Percentiles rank a stretch among this genome's conserved stretches.
Evolutionary conservation across 805 yeast species (phyloP).

Genomic region (Zygosaccharomyces bailii): DNA sequence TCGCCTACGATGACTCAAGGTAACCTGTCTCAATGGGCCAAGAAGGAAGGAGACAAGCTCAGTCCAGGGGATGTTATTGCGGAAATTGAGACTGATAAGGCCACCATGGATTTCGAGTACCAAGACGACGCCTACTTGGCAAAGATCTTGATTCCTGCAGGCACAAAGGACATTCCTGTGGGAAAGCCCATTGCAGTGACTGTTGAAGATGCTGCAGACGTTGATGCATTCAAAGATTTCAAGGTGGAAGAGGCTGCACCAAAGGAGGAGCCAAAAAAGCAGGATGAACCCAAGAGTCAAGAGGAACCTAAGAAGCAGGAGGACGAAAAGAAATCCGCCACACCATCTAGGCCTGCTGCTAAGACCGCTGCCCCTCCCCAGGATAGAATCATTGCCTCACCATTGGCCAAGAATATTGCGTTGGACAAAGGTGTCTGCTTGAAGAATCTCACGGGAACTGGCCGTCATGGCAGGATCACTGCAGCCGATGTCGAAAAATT

Average conservation of each 20-base stretch:
- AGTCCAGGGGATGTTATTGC: constrained; percentile 92
- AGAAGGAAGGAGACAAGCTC: constrained; percentile 82
- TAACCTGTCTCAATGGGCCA: constrained; percentile 84
- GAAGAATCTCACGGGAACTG: constrained; percentile 83
- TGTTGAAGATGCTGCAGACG: constrained; percentile 82
- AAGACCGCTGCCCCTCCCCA: constrained; percentile 42
- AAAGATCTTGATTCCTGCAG: constrained; percentile 76
- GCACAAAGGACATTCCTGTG: constrained; percentile 86
- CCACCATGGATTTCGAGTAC: constrained; percentile 96
- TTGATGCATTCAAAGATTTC: constrained; percentile 82
- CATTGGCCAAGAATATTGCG: constrained; percentile 90
- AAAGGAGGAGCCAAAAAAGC: constrained; percentile 33
- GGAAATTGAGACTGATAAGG: constrained; percentile 97
- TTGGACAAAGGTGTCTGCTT: constrained; percentile 86
- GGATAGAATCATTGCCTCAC: constrained; percentile 87
- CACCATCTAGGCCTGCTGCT: constrained; percentile 32
- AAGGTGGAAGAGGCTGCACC: constrained; percentile 69
- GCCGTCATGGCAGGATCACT: constrained; percentile 92
- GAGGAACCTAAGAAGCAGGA: constrained; percentile 13
- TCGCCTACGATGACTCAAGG: constrained; percentile 99
- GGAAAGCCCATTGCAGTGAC: constrained; percentile 96
- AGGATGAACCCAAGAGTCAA: constrained; percentile 32
- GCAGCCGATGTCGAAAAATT: constrained; percentile 83
- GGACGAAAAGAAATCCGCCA: constrained; percentile 25
- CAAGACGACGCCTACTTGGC: constrained; percentile 95